Conservation (phyloP, 352 stramenopile genomes). For the Phytophthora quininea region DNA sequence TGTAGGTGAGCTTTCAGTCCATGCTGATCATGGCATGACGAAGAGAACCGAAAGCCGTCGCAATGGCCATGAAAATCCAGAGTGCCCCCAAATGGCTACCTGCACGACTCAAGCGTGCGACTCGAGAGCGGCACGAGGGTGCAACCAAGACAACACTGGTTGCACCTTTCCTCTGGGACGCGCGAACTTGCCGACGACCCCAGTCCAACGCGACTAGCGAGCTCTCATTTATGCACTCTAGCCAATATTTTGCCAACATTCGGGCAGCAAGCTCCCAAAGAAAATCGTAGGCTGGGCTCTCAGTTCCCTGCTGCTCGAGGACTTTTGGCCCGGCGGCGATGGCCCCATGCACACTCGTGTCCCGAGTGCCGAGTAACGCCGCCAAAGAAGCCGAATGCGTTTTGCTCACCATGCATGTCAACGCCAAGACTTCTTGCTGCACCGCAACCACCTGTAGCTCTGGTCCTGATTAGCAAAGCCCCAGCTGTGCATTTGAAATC, state of each 20-base stretch:
- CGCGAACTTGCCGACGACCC: neutral
- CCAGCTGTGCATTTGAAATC: conserved; percentile 22
- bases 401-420: neutral
- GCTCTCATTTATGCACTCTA: conserved; percentile 1
- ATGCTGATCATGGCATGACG: too few species aligned
- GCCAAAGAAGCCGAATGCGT: neutral
- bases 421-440: neutral
- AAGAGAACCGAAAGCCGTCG: too few species aligned
- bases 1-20: too few species aligned
- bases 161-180: too few species aligned
- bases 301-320: too few species aligned
- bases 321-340: too few species aligned
- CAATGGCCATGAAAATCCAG: too few species aligned
- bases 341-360: too few species aligned
- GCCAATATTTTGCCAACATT: conserved; percentile 2
- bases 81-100: too few species aligned
- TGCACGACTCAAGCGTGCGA: too few species aligned
- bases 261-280: conserved; percentile 1
- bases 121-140: too few species aligned
- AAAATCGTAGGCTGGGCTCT: conserved; percentile 1
- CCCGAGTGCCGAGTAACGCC: neutral
- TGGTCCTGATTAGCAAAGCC: conserved; percentile 18
- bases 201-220: conserved; percentile 27
- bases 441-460: neutral
- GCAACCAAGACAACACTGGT: too few species aligned